Percentiles rank a stretch among this genome's conserved stretches.
Evolutionary conservation across 805 yeast genomes (phyloP).

Genomic region (Komagataella phaffii): DNA sequence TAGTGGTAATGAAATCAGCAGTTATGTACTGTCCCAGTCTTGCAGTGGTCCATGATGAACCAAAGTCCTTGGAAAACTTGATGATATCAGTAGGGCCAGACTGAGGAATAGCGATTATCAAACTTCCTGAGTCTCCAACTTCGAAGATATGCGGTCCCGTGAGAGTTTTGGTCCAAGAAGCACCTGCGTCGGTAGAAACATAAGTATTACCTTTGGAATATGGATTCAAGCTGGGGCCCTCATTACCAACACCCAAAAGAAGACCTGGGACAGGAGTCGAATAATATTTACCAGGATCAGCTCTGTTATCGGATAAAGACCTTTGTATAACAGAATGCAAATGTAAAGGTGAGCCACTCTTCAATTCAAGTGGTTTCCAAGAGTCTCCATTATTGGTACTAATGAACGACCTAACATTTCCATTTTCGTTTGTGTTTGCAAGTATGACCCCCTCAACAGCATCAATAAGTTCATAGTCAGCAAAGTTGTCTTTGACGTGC

Average conservation of each 20-base stretch:
- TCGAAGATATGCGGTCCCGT: conserved; percentile 39
- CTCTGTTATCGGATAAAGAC: conserved; percentile 6
- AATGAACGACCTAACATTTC: conserved; percentile 4
- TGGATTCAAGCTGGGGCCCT: conserved; percentile 13
- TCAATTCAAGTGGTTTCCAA: conserved; percentile 5
- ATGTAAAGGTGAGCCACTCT: conserved; percentile 11
- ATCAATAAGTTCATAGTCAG: conserved; percentile 31
- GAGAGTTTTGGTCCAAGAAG: conserved; percentile 43
- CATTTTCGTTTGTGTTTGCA: conserved; percentile 18
- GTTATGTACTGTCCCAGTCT: conserved; percentile 25
- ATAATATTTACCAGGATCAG: conserved; percentile 15
- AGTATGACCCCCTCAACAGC: conserved; percentile 28
- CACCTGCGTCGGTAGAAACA: conserved; percentile 59
- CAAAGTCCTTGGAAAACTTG: conserved; percentile 54
- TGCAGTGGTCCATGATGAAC: conserved; percentile 39
- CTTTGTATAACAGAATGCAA: conserved; percentile 20
- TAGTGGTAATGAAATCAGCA: conserved; percentile 34
- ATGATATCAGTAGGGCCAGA: conserved; percentile 20
- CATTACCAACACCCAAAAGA: conserved; percentile 27
- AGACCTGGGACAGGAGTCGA: conserved; percentile 32
- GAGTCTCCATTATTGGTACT: conserved; percentile 8
- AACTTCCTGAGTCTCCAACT: conserved; percentile 62
- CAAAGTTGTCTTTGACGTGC: conserved; percentile 21
- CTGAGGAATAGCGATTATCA: conserved; percentile 43
- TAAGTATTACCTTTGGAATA: conserved; percentile 29